These are phyloP conservation scores for Teunomyces funiuensis DNA, from an alignment of 805 yeast genomes.

Conservation along the genomic window DNA sequence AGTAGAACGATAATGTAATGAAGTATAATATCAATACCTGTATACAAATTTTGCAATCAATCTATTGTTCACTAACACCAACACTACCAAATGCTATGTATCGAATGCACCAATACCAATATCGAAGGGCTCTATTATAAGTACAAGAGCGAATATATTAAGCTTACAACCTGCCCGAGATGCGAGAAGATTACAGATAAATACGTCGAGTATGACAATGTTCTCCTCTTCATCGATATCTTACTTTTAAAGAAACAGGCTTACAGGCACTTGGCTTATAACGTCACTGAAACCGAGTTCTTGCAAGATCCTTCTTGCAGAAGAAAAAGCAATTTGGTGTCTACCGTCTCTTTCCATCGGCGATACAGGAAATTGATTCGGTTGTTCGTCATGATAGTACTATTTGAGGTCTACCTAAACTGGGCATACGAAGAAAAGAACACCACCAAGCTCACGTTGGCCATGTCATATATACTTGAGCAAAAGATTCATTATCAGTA, in stretches of 20 bases:
- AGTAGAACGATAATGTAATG: too few species aligned
- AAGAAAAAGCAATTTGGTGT: not conserved
- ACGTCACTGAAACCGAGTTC: constrained; percentile 44
- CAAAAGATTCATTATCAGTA: constrained; percentile 53
- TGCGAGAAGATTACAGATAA: constrained; percentile 83
- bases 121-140: constrained; percentile 65
- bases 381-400: constrained; percentile 57
- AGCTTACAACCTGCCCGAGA: constrained; percentile 68
- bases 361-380: constrained; percentile 34
- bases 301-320: constrained; percentile 4
- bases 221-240: constrained; percentile 79
- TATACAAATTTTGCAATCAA: not conserved
- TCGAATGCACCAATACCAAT: constrained; percentile 70
- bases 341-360: constrained; percentile 6
- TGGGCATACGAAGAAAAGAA: constrained; percentile 90
- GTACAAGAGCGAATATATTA: constrained; percentile 76
- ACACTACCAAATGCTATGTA: constrained; percentile 67
- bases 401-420: constrained; percentile 84
- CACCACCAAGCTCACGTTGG: constrained; percentile 26
- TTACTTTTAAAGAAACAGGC: constrained; percentile 85
- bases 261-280: constrained; percentile 82
- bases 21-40: not conserved
- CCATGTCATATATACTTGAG: constrained; percentile 23
- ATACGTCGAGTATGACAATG: constrained; percentile 87
- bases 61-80: too few species aligned